phyloP scores from a whole-genome alignment of 2,329 filamentous ascomycete species.

The Pseudogymnoascus sp. region DNA sequence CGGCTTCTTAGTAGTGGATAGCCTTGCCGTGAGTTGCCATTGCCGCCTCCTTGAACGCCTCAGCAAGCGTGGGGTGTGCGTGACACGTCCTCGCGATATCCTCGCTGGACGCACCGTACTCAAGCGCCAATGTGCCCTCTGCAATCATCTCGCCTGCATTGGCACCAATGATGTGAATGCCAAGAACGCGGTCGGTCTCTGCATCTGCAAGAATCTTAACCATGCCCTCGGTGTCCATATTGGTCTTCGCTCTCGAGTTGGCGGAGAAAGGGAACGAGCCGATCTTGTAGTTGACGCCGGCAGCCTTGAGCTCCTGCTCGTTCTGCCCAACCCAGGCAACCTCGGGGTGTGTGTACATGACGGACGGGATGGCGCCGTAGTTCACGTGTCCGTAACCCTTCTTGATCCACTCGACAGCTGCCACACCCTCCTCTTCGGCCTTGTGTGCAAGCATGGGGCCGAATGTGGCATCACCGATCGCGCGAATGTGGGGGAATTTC shows the following conservation, averaged over 20 bases:
- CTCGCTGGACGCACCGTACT: slow-evolving; percentile 93
- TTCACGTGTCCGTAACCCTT: slow-evolving; percentile 98
- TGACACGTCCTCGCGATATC: slow-evolving; percentile 93
- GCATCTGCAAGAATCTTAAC: slow-evolving; percentile 97
- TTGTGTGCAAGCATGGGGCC: slow-evolving; percentile 99
- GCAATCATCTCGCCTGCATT: slow-evolving; percentile 99
- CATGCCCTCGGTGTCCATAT: slow-evolving; percentile 88
- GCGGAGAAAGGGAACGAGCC: slow-evolving; percentile 96
- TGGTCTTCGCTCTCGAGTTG: slow-evolving; percentile 98
- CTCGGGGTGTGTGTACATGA: slow-evolving; percentile 99
- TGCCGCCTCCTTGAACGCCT: slow-evolving; percentile 99
- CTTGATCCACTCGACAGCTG: slow-evolving; percentile 92
- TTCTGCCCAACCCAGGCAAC: slow-evolving; percentile 98
- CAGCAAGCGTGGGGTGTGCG: slow-evolving; percentile 89
- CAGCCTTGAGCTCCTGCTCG: slow-evolving; percentile 88
- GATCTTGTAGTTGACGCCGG: slow-evolving; percentile 83
- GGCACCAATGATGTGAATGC: slow-evolving; percentile 91
- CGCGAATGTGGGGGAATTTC: slow-evolving; percentile 93
- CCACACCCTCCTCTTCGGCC: slow-evolving; percentile 95
- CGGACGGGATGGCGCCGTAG: slow-evolving; percentile 93
- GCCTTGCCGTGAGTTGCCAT: slow-evolving; percentile 95
- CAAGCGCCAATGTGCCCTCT: slow-evolving; percentile 86
- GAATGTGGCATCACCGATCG: slow-evolving; percentile 92
- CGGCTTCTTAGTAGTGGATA: slow-evolving; percentile 71
- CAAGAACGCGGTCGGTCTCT: slow-evolving; percentile 90